Percentiles rank a stretch among this genome's conserved stretches.
Evolutionary conservation across 441 rosid species (phyloP).

Genomic region (Geranium incanum): DNA sequence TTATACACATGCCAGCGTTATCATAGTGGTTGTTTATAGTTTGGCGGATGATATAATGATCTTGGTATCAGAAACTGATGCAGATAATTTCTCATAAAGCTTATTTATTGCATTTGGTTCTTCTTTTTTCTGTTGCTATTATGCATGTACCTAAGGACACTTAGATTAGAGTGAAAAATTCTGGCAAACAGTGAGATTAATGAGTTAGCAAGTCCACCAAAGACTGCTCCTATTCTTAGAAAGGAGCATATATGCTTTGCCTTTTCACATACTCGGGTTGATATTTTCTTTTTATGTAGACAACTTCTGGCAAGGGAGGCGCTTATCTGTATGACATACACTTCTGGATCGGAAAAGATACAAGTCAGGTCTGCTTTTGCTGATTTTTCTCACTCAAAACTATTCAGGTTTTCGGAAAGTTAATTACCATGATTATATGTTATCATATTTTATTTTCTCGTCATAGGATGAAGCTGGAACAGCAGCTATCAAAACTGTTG

Average conservation of each 20-base stretch:
- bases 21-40: neutral
- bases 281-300: conserved; percentile 36
- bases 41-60: neutral
- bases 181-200: neutral
- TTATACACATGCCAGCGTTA: neutral
- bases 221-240: neutral
- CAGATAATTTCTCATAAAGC: neutral
- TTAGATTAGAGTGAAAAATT: neutral
- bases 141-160: neutral
- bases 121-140: neutral
- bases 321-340: conserved; percentile 80
- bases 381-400: neutral
- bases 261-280: neutral
- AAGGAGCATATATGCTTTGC: neutral
- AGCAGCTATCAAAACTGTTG: conserved; percentile 91
- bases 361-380: conserved; percentile 66
- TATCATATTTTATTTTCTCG: neutral
- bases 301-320: conserved; percentile 73
- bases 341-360: conserved; percentile 98
- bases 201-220: neutral
- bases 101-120: neutral
- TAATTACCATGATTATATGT: neutral
- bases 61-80: neutral
- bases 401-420: neutral
- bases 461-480: conserved; percentile 95